These are phyloP conservation scores for Sugiyamaella boreocaroliniensis DNA, from an alignment of 805 yeast genomes.

Conservation along the genomic window DNA sequence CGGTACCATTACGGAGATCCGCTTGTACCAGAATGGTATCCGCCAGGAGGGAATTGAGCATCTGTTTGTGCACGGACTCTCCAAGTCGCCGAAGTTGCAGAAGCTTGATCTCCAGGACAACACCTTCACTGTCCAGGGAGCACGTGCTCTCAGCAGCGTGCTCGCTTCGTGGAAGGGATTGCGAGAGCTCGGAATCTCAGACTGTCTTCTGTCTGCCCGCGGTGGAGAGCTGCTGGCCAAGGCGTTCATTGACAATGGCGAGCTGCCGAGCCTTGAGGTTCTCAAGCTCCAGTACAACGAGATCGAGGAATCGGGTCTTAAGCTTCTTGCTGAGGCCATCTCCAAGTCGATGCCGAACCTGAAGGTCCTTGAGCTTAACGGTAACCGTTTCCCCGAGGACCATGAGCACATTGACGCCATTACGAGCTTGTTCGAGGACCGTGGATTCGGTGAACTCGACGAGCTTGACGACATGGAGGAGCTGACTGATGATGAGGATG, in stretches of 20 bases:
- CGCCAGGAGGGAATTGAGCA: constrained; percentile 86
- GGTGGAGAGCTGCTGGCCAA: constrained; percentile 58
- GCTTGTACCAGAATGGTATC: constrained; percentile 93
- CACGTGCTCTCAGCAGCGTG: constrained; percentile 54
- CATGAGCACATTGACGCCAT: constrained; percentile 60
- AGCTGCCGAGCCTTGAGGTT: constrained; percentile 40
- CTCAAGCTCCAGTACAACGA: constrained; percentile 87
- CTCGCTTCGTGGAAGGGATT: constrained; percentile 60
- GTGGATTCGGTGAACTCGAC: constrained; percentile 78
- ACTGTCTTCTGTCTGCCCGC: constrained; percentile 72
- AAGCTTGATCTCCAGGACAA: constrained; percentile 89
- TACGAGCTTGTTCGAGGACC: constrained; percentile 53
- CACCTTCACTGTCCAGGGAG: constrained; percentile 72
- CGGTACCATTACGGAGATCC: constrained; percentile 60
- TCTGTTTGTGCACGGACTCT: constrained; percentile 66
- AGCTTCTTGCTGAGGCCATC: constrained; percentile 50
- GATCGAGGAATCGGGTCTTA: constrained; percentile 60
- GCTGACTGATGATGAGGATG: constrained; percentile 61
- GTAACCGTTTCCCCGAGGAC: constrained; percentile 89
- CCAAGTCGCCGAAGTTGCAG: constrained; percentile 51
- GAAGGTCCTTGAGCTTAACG: constrained; percentile 73
- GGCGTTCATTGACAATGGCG: constrained; percentile 28
- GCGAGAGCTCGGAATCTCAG: constrained; percentile 78
- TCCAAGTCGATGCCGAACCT: constrained; percentile 52
- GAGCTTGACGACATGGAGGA: constrained; percentile 95